These are phyloP conservation scores for Rhizoctonia solani DNA, from an alignment of 1,284 basidiomycete genomes.

Conservation along the genomic window DNA sequence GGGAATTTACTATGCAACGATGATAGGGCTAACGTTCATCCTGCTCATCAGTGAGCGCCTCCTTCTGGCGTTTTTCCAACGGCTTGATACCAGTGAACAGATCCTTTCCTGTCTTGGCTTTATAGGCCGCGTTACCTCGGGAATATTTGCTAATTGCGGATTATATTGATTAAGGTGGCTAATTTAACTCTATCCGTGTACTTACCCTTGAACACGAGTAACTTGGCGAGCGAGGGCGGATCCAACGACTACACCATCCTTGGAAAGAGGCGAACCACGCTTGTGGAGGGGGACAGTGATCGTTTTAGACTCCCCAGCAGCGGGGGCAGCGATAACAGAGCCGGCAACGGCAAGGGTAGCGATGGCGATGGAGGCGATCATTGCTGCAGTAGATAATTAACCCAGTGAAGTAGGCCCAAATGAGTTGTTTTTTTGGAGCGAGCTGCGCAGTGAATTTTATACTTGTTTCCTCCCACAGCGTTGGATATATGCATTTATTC, in stretches of 20 bases:
- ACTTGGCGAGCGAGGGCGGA: conserved; percentile 25
- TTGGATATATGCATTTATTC: background rate
- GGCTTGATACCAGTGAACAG: conserved; percentile 10
- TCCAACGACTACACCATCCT: conserved; percentile 1
- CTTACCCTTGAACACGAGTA: conserved; percentile 14
- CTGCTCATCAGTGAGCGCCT: conserved; percentile 11
- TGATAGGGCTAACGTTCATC: conserved; percentile 12
- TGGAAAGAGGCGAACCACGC: conserved; percentile 13
- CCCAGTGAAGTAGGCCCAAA: background rate
- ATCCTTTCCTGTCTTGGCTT: conserved; percentile 1
- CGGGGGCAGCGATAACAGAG: conserved; percentile 12
- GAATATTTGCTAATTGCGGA: conserved; percentile 20
- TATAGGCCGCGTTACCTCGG: conserved; percentile 25
- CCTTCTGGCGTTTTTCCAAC: conserved; percentile 17
- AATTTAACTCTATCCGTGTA: background rate
- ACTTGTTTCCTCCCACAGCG: background rate
- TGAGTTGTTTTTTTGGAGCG: conserved; percentile 3
- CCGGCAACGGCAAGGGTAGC: conserved; percentile 19
- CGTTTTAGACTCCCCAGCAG: background rate
- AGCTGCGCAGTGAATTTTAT: background rate
- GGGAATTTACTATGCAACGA: background rate
- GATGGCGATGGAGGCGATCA: conserved; percentile 27
- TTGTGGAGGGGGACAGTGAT: conserved; percentile 26
- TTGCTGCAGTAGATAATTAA: background rate
- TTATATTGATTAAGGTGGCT: background rate